Conservation (phyloP, 768 basidiomycete species). For the Antrodiella citrinella region DNA sequence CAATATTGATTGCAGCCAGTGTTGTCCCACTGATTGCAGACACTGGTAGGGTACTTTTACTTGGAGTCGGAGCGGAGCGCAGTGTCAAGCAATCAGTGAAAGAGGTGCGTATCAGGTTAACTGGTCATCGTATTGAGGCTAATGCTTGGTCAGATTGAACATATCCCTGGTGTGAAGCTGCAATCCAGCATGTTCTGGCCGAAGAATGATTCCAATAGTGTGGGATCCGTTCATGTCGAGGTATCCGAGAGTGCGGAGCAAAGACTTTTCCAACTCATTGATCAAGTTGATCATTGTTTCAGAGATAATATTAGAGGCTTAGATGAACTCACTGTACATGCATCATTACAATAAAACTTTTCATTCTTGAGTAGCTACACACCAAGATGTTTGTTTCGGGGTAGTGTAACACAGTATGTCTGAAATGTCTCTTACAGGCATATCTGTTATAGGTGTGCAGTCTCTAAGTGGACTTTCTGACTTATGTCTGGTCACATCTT, state of each 20-base stretch:
- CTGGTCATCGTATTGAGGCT: neutral
- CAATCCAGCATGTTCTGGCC: constrained; percentile 92
- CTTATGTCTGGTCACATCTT: neutral
- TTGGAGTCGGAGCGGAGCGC: constrained; percentile 68
- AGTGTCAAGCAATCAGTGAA: constrained; percentile 50
- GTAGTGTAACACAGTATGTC: neutral
- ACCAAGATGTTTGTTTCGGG: neutral
- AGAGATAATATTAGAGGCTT: constrained; percentile 70
- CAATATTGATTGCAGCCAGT: constrained; percentile 88
- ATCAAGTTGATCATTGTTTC: constrained; percentile 66
- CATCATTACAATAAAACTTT: constrained; percentile 39
- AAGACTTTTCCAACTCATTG: constrained; percentile 64
- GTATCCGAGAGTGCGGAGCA: constrained; percentile 54
- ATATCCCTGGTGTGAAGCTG: constrained; percentile 73
- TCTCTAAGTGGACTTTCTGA: neutral
- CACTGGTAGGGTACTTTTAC: constrained; percentile 77
- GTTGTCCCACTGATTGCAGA: constrained; percentile 94
- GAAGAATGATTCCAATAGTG: constrained; percentile 75
- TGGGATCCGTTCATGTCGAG: constrained; percentile 91
- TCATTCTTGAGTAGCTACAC: no score
- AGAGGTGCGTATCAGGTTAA: constrained; percentile 39
- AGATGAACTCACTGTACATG: constrained; percentile 84
- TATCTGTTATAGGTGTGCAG: neutral
- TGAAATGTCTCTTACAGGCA: no score
- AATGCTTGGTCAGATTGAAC: constrained; percentile 42